Evolutionary conservation across 2,329 filamentous ascomycete species (phyloP), one percentile per base, ranked within the genome.

Genomic region (Fusarium brachygibbosum): DNA sequence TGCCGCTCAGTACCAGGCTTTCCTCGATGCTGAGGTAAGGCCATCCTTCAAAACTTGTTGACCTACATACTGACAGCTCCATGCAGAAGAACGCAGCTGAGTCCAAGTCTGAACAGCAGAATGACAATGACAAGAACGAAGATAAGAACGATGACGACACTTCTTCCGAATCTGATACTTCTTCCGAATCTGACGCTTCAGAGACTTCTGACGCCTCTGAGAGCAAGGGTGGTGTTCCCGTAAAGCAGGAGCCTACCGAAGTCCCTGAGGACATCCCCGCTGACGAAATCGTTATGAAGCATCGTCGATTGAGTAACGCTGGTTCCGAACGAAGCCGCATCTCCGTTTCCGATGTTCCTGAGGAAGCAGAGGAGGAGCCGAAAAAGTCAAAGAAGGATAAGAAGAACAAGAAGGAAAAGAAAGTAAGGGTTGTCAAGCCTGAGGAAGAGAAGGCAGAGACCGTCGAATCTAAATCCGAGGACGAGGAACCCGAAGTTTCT

Each of bases 221-320:
- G 21, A 68, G 54, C 38, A 71, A 78, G 2, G 73, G 68, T n/a
- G 71, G 60, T n/a, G 74, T 40, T 38, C 41, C 69, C 8, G 58
- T 71, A 29, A 34, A 68, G 8, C 63, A 74, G 54, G 48, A 70
- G 31, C 68, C 63, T 16, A 66, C 60, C 29, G 70, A 77, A 28
- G 57, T 74, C 14, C 62, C 68, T 6, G 31, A 66, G 17, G 66
- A 70, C 17, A 62, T 75, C 14, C 71, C 75, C 9, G 72, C 76
- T 44, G 76, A 75, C 28, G 76, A 79, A 48, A 59, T 78, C 53
- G 69, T 73, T 21, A 71, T 76, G 32, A 78, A 79, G 69, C 74
- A 74, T 51, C 76, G 76, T 44, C 72, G 75, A 53, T 64, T 76
- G 34, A 78, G 76, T 62, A 76, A 78, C 51, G 74, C 73, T 3